Conservation (phyloP, 139 green algal genomes). For the Asterochloris erici region DNA sequence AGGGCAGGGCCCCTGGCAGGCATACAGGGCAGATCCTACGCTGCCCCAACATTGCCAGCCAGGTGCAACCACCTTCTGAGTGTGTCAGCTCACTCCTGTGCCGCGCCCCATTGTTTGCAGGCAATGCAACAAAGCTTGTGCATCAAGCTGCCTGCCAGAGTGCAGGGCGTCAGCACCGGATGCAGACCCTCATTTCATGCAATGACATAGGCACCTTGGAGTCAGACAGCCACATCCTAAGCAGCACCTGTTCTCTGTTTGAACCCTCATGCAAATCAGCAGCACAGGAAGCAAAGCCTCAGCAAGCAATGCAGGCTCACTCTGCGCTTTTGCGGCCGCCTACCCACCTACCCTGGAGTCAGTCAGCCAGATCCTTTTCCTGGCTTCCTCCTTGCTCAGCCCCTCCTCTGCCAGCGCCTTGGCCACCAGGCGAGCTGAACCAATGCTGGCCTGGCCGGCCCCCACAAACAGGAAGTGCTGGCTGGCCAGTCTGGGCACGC, state of each 20-base stretch:
- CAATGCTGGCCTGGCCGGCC: slow-evolving; percentile 62
- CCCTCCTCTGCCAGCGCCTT: slow-evolving; percentile 32
- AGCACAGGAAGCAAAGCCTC: background rate
- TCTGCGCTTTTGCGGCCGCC: background rate
- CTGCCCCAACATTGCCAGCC: too few relatives aligned
- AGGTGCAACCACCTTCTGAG: too few relatives aligned
- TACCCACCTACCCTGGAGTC: slow-evolving; percentile 24
- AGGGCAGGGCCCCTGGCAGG: too few relatives aligned
- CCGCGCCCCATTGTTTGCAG: too few relatives aligned
- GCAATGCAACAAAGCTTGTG: too few relatives aligned
- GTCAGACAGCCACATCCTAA: background rate
- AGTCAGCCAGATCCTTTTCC: slow-evolving; percentile 28
- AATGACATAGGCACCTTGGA: background rate
- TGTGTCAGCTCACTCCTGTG: too few relatives aligned
- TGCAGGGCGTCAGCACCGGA: too few relatives aligned
- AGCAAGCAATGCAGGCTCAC: too few relatives aligned
- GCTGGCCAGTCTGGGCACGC: slow-evolving; percentile 30
- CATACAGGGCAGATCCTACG: too few relatives aligned
- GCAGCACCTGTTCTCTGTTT: background rate
- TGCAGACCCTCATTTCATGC: too few relatives aligned
- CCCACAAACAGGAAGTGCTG: slow-evolving; percentile 62
- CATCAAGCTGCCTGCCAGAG: too few relatives aligned
- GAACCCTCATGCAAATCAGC: background rate
- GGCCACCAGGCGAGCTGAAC: slow-evolving; percentile 38
- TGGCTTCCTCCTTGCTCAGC: slow-evolving; percentile 17